A percentile compares a stretch with the other conserved stretches of the same genome.
Conservation (phyloP, 192 early-diverging fungal genomes). For the Thamnidium elegans region DNA sequence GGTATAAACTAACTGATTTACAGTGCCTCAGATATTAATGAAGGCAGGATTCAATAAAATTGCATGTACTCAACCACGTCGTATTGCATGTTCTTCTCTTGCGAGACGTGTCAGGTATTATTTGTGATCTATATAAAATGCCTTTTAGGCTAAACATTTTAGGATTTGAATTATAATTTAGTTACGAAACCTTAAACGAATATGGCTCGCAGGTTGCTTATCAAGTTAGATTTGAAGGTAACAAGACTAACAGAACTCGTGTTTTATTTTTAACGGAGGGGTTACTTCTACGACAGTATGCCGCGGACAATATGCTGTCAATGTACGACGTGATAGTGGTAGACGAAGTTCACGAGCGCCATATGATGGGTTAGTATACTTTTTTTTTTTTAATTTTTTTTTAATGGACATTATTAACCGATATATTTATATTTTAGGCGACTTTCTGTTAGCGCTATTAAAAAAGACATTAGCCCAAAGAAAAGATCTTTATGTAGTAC, state of each 20-base stretch:
- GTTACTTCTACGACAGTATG: conserved; percentile 68
- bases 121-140: background rate
- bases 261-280: conserved; percentile 75
- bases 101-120: conserved; percentile 49
- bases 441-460: conserved; percentile 79
- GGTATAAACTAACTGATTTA: background rate
- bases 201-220: conserved; percentile 69
- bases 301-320: conserved; percentile 54
- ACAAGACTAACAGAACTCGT: conserved; percentile 53
- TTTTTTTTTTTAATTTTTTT: no score
- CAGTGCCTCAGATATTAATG: conserved; percentile 83
- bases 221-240: conserved; percentile 62
- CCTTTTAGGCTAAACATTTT: background rate
- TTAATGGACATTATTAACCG: background rate
- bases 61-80: conserved; percentile 88
- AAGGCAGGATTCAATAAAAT: conserved; percentile 69
- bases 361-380: conserved; percentile 37
- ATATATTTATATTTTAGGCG: conserved; percentile 49
- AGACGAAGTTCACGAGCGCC: conserved; percentile 86
- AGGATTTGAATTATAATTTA: conserved; percentile 6
- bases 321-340: conserved; percentile 75
- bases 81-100: conserved; percentile 68
- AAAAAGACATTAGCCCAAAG: conserved; percentile 54
- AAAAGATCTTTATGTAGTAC: conserved; percentile 68
- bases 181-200: conserved; percentile 59